phyloP scores from a whole-genome alignment of 2,329 filamentous ascomycete species.

The Ampelomyces quisqualis region DNA sequence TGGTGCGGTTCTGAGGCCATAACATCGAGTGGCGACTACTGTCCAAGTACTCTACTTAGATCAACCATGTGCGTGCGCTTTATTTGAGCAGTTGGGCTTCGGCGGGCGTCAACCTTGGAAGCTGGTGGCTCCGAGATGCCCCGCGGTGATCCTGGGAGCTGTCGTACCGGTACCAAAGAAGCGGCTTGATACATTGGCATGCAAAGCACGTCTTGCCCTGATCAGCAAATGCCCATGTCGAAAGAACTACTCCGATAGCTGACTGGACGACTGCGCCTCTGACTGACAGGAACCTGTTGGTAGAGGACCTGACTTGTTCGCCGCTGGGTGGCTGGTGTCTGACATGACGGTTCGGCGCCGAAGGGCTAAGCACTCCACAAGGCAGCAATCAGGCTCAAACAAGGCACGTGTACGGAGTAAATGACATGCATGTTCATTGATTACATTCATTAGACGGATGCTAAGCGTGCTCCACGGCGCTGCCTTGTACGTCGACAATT shows the following conservation, averaged over 20 bases:
- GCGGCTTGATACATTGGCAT: too few relatives aligned
- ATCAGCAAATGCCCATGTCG: slow-evolving; percentile 12
- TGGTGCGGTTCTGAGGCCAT: slow-evolving; percentile 36
- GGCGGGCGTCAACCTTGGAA: slow-evolving; percentile 19
- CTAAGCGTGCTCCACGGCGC: slow-evolving; percentile 12
- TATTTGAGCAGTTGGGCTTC: slow-evolving; percentile 16
- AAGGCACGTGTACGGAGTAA: background rate
- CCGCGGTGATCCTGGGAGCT: slow-evolving; percentile 10
- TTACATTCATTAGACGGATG: slow-evolving; percentile 26
- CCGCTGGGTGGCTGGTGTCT: slow-evolving; percentile 17
- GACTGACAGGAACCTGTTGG: slow-evolving; percentile 18
- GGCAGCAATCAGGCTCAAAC: slow-evolving; percentile 13
- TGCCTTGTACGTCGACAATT: slow-evolving; percentile 11
- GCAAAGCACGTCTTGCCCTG: slow-evolving; percentile 7
- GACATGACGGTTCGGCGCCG: slow-evolving; percentile 19
- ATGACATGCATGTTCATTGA: slow-evolving; percentile 29
- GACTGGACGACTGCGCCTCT: slow-evolving; percentile 31
- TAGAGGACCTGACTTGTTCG: slow-evolving; percentile 15
- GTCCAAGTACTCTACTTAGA: slow-evolving; percentile 5
- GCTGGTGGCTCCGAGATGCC: slow-evolving; percentile 23
- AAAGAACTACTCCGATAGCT: slow-evolving; percentile 19
- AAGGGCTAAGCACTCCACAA: slow-evolving; percentile 15
- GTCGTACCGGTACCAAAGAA: too few relatives aligned
- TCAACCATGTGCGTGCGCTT: slow-evolving; percentile 15
- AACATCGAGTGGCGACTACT: slow-evolving; percentile 11